Base-by-base conservation (phyloP, 1,284 basidiomycete genomes). In the Boletus hoseneyae region DNA sequence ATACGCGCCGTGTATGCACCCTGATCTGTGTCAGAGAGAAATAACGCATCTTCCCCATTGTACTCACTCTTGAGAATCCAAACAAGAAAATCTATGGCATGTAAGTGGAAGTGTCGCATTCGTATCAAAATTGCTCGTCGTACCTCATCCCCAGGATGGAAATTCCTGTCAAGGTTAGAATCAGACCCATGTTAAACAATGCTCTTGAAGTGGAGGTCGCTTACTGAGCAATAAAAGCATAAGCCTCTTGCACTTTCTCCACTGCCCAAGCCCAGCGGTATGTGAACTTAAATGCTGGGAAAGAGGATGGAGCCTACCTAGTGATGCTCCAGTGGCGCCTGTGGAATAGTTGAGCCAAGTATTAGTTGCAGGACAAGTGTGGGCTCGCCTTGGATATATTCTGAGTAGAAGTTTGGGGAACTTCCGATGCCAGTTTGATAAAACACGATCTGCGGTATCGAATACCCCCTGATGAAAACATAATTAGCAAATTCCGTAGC, bases 1-100 rank as follows among this genome's bases (percentile, higher is more conserved):
- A 85, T 86, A 34, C 85, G 74, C 6, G 77, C 85, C 0, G 85
- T 86, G 62, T 87, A 87, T 49, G 83, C 85, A 6, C 84, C 84
- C 83, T 57, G 44, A 52, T 45, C 21, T 40, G 42, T n/a, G 48
- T 48, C 39, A 50, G 25, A 23, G 25, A 42, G 15, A 15, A 29
- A 27, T 35, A 18, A 29, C 4, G 5, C 3, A 23, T 49, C 15
- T 18, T 33, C 11, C 11, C 27, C 39, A 15, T 19, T 35, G 56
- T 16, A 47, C 67, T 55, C 65, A 83, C 83, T 61, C 85, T 72
- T 15, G 85, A 87, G 63, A 87, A 87, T 3, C 85, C 85, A 63
- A 87, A 87, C 36, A 87, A 72, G 63, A 82, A 87, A n/a, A 87
- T 80, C 83, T 66, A 42, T 10, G 16, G 19, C 16, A 53, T 21